These are phyloP conservation scores for Blastosporella zonata DNA, from an alignment of 1,284 basidiomycete genomes.

Conservation along the genomic window DNA sequence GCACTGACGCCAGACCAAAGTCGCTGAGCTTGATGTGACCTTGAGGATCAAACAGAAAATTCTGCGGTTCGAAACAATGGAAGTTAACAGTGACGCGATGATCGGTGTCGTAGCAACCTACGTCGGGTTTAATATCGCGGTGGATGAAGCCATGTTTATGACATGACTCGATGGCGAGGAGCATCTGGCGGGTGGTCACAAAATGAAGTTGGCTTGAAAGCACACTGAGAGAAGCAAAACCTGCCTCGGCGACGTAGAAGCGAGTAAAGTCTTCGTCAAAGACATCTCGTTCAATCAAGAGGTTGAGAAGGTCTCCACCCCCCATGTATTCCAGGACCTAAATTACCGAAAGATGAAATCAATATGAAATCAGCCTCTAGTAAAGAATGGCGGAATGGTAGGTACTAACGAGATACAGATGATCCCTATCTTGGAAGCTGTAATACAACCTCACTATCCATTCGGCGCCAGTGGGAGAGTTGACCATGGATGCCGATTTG, in stretches of 20 bases:
- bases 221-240: slow-evolving; percentile 19
- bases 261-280: slow-evolving; percentile 93
- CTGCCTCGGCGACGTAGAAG: slow-evolving; percentile 92
- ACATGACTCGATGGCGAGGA: slow-evolving; percentile 92
- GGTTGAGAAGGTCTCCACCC: slow-evolving; percentile 92
- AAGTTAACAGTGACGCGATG: slow-evolving; percentile 1
- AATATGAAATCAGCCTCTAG: slow-evolving; percentile 42
- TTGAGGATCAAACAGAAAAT: slow-evolving; percentile 90
- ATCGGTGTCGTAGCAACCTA: slow-evolving; percentile 37
- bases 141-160: slow-evolving; percentile 96
- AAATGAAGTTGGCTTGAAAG: slow-evolving; percentile 18
- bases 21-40: slow-evolving; percentile 96
- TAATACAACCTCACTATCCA: slow-evolving; percentile 96
- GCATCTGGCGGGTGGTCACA: slow-evolving; percentile 62
- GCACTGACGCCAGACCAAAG: slow-evolving; percentile 88
- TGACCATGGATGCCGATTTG: slow-evolving; percentile 74
- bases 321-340: slow-evolving; percentile 93
- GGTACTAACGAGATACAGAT: slow-evolving; percentile 83
- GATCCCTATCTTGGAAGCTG: slow-evolving; percentile 88
- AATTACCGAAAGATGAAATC: slow-evolving; percentile 51
- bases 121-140: slow-evolving; percentile 94
- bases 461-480: slow-evolving; percentile 67
- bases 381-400: slow-evolving; percentile 23
- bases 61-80: slow-evolving; percentile 50
- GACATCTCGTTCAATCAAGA: slow-evolving; percentile 90